Conservation (phyloP, 2,329 filamentous ascomycete species). For the Amesomyces nigricolor region DNA sequence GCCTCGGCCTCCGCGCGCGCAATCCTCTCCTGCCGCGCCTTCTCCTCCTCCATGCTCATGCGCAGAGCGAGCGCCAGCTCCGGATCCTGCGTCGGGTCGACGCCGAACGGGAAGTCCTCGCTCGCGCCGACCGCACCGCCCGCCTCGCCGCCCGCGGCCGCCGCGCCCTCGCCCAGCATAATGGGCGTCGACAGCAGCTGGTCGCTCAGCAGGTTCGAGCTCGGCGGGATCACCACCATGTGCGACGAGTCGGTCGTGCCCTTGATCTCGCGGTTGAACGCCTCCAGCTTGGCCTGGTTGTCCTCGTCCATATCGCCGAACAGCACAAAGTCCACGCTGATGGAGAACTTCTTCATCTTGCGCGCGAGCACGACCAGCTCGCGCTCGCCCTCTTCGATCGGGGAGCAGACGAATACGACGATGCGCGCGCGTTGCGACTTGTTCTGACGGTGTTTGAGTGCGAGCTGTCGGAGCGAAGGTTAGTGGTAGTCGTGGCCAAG, state of each 20-base stretch:
- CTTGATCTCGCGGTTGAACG: conserved; percentile 92
- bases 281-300: conserved; percentile 83
- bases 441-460: conserved; percentile 96
- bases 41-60: conserved; percentile 98
- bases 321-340: conserved; percentile 88
- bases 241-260: conserved; percentile 77
- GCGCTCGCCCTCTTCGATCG: conserved; percentile 84
- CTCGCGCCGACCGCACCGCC: conserved; percentile 49
- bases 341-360: conserved; percentile 98
- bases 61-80: conserved; percentile 89
- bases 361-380: conserved; percentile 83
- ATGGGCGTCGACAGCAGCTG: conserved; percentile 87
- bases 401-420: conserved; percentile 93
- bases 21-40: conserved; percentile 83
- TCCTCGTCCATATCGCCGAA: conserved; percentile 92
- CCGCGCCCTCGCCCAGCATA: conserved; percentile 71
- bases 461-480: conserved; percentile 55
- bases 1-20: conserved; percentile 69
- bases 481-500: not conserved
- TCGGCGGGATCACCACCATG: conserved; percentile 83
- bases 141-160: conserved; percentile 43
- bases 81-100: conserved; percentile 86
- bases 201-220: conserved; percentile 87
- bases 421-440: conserved; percentile 95
- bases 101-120: conserved; percentile 76